A percentile compares a stretch with the other conserved stretches of the same genome.
Conservation (phyloP, 176 grass and related monocot species). For the Cymbopogon citratus region DNA sequence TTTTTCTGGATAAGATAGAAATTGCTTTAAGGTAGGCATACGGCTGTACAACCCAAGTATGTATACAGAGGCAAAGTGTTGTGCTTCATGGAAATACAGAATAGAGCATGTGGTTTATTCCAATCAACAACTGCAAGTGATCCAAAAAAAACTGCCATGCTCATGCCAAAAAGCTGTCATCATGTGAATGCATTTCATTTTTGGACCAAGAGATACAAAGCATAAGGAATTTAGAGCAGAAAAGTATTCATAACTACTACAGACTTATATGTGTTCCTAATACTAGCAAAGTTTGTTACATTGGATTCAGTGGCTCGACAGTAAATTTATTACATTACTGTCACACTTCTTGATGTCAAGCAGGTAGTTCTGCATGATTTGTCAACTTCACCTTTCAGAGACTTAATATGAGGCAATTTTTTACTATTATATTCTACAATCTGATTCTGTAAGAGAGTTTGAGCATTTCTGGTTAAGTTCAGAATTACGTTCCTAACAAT, state of each 20-base stretch:
- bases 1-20: too few species aligned
- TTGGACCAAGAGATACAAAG: not conserved
- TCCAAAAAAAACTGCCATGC: too few species aligned
- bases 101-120: too few species aligned
- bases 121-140: too few species aligned
- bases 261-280: not conserved
- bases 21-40: too few species aligned
- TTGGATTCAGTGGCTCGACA: slow-evolving; percentile 1
- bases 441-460: not conserved
- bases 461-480: not conserved
- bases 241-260: not conserved
- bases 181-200: not conserved
- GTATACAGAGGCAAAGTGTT: too few species aligned
- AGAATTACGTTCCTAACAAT: not conserved
- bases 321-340: slow-evolving; percentile 11
- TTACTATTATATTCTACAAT: not conserved
- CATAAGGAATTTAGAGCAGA: not conserved
- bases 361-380: slow-evolving; percentile 70
- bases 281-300: not conserved
- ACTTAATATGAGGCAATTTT: not conserved
- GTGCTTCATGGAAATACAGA: too few species aligned
- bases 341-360: slow-evolving; percentile 28
- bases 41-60: too few species aligned
- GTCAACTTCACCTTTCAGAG: slow-evolving; percentile 66
- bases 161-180: too few species aligned